Evolutionary conservation across 2,329 filamentous ascomycete species (phyloP), one percentile per base, ranked within the genome.

Genomic region (Cladosporium sp.): DNA sequence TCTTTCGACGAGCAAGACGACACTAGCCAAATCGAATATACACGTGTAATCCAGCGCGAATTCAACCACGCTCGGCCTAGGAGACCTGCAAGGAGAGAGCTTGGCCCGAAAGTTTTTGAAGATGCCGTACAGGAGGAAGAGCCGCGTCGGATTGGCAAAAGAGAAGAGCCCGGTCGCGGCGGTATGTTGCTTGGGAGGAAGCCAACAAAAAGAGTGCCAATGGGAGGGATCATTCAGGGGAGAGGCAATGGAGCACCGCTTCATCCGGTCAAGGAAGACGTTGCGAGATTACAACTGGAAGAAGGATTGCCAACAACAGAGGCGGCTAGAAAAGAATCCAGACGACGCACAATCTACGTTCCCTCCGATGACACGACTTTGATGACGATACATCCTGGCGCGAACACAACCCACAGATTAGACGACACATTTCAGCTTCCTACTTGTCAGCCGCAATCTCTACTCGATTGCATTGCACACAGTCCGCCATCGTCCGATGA

Each of bases 321-420:
- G 6, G 47, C 22, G 8, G 22, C 55, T 42, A 64, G 65, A 52
- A 79, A 78, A 64, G 74, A 78, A 17, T 71, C 73, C 4, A 72
- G 78, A 55, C 70, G 78, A 59, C 71, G 76, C 59, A 82, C 78
- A 2, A 81, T 82, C 47, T 82, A 79, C 64, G 73, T 81, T 12
- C 79, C 79, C 11, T 74, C 75, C 2, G 79, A 81, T 30, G 78
- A 81, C 59, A 82, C 79, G 5, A 79, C 78, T 1, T 70, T 81
- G 25, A 69, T 80, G 63, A 81, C 78, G 1, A 80, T 82, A 45
- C 79, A 81, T 64, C 79, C 80, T 3, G 79, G 79, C 40, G 74
- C 75, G 15, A 60, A 69, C n/a, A 65, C 63, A 4, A 67, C 67
- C 2, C 63, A 61, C n/a, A 60, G 67, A 6, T 58, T 69, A 25